phyloP scores from a whole-genome alignment of 73 alveolate genomes.

The Paramecium sonneborni region DNA sequence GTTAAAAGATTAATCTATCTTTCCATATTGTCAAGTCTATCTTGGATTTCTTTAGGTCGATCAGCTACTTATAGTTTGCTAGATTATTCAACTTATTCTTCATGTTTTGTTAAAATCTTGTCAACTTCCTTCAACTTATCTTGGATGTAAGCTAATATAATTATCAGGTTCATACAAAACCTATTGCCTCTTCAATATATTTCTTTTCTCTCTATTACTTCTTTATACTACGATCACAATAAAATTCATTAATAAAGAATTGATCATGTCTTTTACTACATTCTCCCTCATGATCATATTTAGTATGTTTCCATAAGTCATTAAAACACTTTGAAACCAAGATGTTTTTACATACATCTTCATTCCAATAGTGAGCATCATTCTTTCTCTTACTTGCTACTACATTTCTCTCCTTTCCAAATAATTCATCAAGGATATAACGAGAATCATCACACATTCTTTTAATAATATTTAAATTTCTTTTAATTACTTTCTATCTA shows the following conservation, averaged over 20 bases:
- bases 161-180: slow-evolving; percentile 50
- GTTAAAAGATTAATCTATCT: slow-evolving; percentile 27
- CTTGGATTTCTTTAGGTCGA: slow-evolving; percentile 50
- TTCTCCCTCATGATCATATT: slow-evolving; percentile 60
- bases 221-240: neutral
- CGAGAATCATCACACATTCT: slow-evolving; percentile 58
- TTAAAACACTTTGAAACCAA: slow-evolving; percentile 19
- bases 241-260: slow-evolving; percentile 28
- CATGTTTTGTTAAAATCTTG: slow-evolving; percentile 39
- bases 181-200: slow-evolving; percentile 57
- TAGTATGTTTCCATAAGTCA: slow-evolving; percentile 49
- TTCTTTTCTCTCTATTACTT: slow-evolving; percentile 26
- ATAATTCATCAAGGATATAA: slow-evolving; percentile 11
- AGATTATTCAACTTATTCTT: slow-evolving; percentile 43
- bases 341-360: slow-evolving; percentile 43
- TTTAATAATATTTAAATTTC: neutral
- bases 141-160: slow-evolving; percentile 30
- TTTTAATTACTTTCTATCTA: neutral
- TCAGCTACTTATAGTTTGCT: slow-evolving; percentile 54
- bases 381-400: slow-evolving; percentile 8
- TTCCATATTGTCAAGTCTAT: slow-evolving; percentile 40
- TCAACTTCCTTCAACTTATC: slow-evolving; percentile 48
- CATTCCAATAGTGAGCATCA: slow-evolving; percentile 58
- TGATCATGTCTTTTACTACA: slow-evolving; percentile 40
- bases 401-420: slow-evolving; percentile 50